Percentiles rank a stretch among this genome's conserved stretches.
These are phyloP conservation scores for Malus hybrid DNA, from an alignment of 331 rosid genomes.

Conservation along the genomic window DNA sequence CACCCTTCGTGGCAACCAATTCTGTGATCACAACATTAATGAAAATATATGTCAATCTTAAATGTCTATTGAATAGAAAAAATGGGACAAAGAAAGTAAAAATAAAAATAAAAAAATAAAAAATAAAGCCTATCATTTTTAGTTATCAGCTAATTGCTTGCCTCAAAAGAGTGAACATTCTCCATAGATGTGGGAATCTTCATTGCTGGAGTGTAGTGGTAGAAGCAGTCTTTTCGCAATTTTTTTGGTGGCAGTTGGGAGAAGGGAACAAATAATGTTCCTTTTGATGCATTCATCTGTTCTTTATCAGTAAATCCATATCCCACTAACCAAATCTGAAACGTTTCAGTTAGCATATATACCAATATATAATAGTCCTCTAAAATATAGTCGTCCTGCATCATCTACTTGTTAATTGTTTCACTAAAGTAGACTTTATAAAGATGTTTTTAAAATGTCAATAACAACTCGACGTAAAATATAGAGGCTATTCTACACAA, in stretches of 20 bases:
- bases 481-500: no score
- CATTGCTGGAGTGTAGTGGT: constrained; percentile 67
- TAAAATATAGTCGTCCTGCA: no score
- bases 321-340: constrained; percentile 75
- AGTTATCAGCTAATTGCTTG: not conserved
- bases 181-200: constrained; percentile 39
- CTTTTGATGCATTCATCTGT: constrained; percentile 52
- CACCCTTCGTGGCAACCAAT: constrained; percentile 29
- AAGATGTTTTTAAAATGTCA: no score
- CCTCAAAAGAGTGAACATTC: constrained; percentile 80
- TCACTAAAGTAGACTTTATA: no score
- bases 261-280: constrained; percentile 72
- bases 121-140: not conserved
- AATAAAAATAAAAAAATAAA: no score
- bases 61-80: not conserved
- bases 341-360: not conserved
- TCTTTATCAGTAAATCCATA: constrained; percentile 47
- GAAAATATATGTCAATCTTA: no score
- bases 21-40: not conserved
- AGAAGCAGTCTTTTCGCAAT: constrained; percentile 60
- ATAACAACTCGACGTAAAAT: no score
- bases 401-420: no score
- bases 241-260: constrained; percentile 61
- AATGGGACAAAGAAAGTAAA: not conserved
- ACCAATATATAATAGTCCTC: not conserved